Base-by-base conservation (phyloP, 495 filamentous ascomycete genomes). In the Saxophila tyrrhenica region DNA sequence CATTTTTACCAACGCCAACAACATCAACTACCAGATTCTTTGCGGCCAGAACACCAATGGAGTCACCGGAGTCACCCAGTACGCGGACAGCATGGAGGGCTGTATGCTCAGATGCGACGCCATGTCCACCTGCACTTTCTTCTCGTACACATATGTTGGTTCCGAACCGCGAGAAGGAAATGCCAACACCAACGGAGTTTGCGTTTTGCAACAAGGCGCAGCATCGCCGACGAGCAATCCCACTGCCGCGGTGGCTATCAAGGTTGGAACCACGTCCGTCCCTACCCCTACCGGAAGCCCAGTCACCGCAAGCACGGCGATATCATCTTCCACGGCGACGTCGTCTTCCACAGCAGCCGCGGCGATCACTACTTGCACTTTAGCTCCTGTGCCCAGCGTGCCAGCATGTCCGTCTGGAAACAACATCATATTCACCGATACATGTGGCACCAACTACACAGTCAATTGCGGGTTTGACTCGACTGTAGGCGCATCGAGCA, bases 271-370 rank as follows among this genome's bases (percentile, higher is more conserved):
- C 5, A 44, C 41, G n/a, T 3, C 16, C 3, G 41, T 7, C 5
- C 41, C 41, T 7, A 21, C 8, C 15, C 16, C 41, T 3, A 21
- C 16, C 15, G 16, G 16, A 8, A 44, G 41, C 41, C 19, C 41
- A 8, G 16, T 21, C 3, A 21, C 41, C 7, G n/a, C 41, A n/a
- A 21, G 8, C 15, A 44, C 41, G 15, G 17, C 41, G 7, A 21
- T n/a, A n/a, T 9, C 41, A 17, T 17, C 16, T 9, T 44, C 41
- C 41, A 44, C 16, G 17, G 7, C 41, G 5, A 21, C 41, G 7
- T 44, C 41, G 16, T 44, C 3, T 76, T 80, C 57, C 67, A 77
- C 25, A 48, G 60, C n/a, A 63, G 65, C 5, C 71, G 78, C 53
- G 67, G 85, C 41, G 80, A n/a, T n/a, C n/a, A 74, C 45, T 17